Evolutionary conservation across 495 filamentous ascomycete species (phyloP).

Genomic region (Pseudoneurospora amorphoporcata): DNA sequence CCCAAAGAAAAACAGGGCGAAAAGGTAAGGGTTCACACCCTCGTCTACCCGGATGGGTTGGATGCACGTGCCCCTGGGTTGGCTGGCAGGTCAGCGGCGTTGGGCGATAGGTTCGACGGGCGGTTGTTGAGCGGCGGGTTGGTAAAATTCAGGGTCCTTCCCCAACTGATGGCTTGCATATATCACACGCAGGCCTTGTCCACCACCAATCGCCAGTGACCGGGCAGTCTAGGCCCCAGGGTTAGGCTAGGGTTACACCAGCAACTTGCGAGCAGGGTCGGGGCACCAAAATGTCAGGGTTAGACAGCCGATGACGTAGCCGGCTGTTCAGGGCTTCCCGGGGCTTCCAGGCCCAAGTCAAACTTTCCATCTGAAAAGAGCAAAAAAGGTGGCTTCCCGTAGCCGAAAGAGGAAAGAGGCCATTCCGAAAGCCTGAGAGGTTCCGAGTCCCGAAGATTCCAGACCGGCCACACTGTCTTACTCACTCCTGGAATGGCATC

Average conservation of each 20-base stretch:
- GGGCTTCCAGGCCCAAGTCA: background rate
- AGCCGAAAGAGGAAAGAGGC: background rate
- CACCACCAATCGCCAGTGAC: conserved; percentile 4
- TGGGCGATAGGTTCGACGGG: background rate
- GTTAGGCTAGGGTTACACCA: conserved; percentile 1
- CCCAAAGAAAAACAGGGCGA: background rate
- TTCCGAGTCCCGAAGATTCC: background rate
- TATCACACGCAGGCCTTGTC: conserved; percentile 1
- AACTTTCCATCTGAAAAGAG: background rate
- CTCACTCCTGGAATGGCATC: background rate
- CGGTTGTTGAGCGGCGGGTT: background rate
- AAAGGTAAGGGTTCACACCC: background rate
- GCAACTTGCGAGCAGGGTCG: background rate
- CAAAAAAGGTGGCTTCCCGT: background rate
- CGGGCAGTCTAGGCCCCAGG: background rate
- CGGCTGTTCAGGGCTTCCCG: background rate
- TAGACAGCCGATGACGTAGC: background rate
- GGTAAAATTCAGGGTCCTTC: conserved; percentile 23
- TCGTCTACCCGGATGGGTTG: background rate
- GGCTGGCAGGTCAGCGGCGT: background rate
- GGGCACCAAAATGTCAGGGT: background rate
- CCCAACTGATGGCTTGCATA: conserved; percentile 23
- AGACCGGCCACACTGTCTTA: background rate
- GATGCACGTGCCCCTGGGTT: too few species aligned
- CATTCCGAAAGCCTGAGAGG: background rate